phyloP scores from a whole-genome alignment of 179 eudicot genomes.

The Spinacia oleracea region DNA sequence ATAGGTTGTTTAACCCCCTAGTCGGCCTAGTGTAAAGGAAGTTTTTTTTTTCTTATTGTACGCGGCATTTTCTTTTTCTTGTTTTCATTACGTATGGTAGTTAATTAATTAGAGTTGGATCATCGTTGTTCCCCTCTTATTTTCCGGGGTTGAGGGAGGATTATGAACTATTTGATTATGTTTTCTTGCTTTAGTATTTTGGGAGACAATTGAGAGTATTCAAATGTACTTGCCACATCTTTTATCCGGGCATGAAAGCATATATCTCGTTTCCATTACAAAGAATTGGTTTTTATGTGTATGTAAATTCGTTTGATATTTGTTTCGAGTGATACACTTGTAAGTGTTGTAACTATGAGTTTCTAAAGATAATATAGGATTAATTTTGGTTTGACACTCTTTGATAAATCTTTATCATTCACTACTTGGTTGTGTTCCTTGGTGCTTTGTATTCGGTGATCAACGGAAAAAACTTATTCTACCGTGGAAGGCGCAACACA shows the following conservation, averaged over 20 bases:
- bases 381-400: neutral
- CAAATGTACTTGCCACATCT: conserved; percentile 10
- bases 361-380: neutral
- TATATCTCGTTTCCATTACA: neutral
- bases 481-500: neutral
- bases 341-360: neutral
- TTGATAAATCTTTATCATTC: neutral
- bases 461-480: neutral
- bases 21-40: conserved; percentile 27
- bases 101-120: neutral
- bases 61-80: neutral
- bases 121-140: conserved; percentile 1
- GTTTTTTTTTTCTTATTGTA: conserved; percentile 24
- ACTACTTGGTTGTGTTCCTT: neutral
- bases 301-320: neutral
- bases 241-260: conserved; percentile 14
- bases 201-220: neutral
- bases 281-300: neutral
- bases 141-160: neutral
- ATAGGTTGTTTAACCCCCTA: neutral
- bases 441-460: neutral
- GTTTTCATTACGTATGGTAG: neutral
- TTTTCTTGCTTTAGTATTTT: neutral
- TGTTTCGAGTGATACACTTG: neutral
- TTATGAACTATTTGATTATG: neutral